Percentiles rank a stretch among this genome's conserved stretches.
Evolutionary conservation across 78 protist species (phyloP).

Genomic region (Polysphondylium violaceum): DNA sequence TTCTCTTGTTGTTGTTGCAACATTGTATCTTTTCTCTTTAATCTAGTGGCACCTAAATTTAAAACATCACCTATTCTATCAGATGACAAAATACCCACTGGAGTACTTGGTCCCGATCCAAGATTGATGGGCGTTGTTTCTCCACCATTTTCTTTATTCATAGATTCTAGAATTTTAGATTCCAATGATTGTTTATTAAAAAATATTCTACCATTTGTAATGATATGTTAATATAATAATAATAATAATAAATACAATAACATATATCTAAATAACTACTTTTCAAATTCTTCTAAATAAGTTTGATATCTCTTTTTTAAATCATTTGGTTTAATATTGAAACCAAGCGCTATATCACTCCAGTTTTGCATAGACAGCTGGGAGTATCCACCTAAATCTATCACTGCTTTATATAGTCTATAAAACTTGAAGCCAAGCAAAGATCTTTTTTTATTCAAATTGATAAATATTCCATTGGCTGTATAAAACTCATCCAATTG

Average conservation of each 20-base stretch:
- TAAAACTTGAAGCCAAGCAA: constrained; percentile 9
- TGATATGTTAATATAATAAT: background rate
- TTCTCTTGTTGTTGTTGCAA: background rate
- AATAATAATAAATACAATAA: background rate
- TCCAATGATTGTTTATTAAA: constrained; percentile 19
- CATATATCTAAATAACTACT: background rate
- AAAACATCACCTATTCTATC: constrained; percentile 8
- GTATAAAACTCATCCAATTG: constrained; percentile 25
- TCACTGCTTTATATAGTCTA: constrained; percentile 1
- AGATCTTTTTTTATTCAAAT: constrained; percentile 15
- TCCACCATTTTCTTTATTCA: background rate
- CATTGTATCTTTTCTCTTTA: constrained; percentile 25
- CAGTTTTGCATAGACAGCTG: background rate
- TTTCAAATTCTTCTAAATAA: constrained; percentile 18
- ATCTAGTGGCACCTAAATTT: constrained; percentile 2
- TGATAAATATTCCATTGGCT: constrained; percentile 27
- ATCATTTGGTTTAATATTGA: constrained; percentile 6
- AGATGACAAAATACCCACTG: background rate
- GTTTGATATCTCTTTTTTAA: constrained; percentile 10
- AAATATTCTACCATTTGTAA: background rate
- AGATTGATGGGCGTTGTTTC: too few relatives aligned
- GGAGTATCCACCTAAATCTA: constrained; percentile 1
- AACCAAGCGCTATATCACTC: background rate
- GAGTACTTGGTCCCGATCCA: background rate
- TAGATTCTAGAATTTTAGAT: constrained; percentile 7